phyloP scores from a whole-genome alignment of 2,329 filamentous ascomycete species.

The Paracoccidioides lutzii region DNA sequence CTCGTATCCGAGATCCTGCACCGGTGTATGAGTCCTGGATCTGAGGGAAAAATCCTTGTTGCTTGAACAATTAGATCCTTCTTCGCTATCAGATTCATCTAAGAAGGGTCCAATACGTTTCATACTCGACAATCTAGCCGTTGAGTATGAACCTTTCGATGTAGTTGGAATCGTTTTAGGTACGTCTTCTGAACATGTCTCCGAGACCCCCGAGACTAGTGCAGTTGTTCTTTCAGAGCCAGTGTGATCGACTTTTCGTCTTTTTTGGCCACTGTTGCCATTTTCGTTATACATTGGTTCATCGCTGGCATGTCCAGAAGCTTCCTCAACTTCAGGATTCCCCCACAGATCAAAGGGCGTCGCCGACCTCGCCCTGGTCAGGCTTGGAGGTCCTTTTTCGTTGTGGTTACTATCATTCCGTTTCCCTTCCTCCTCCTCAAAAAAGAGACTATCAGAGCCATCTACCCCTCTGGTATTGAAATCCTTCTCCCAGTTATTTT shows the following conservation, averaged over 20 bases:
- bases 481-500: constrained; percentile 14
- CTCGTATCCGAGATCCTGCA: too few relatives aligned
- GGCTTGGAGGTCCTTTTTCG: not conserved
- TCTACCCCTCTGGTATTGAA: not conserved
- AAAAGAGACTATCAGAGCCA: constrained; percentile 20
- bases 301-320: constrained; percentile 11
- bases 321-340: constrained; percentile 7
- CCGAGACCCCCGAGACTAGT: too few relatives aligned
- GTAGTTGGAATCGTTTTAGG: not conserved
- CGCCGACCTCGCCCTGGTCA: constrained; percentile 13
- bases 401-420: not conserved
- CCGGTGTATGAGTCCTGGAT: not conserved
- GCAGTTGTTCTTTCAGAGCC: not conserved
- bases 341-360: constrained; percentile 26
- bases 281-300: constrained; percentile 23
- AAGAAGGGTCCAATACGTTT: constrained; percentile 27
- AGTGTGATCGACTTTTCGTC: constrained; percentile 17
- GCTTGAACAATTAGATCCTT: constrained; percentile 47
- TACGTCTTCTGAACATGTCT: not conserved
- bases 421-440: constrained; percentile 19
- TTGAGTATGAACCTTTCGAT: not conserved
- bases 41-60: constrained; percentile 33
- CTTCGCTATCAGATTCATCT: constrained; percentile 43
- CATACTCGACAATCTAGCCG: not conserved
- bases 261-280: constrained; percentile 18